These are phyloP conservation scores for Solanum etuberosum DNA, from an alignment of 257 asterid species.

Conservation along the genomic window DNA sequence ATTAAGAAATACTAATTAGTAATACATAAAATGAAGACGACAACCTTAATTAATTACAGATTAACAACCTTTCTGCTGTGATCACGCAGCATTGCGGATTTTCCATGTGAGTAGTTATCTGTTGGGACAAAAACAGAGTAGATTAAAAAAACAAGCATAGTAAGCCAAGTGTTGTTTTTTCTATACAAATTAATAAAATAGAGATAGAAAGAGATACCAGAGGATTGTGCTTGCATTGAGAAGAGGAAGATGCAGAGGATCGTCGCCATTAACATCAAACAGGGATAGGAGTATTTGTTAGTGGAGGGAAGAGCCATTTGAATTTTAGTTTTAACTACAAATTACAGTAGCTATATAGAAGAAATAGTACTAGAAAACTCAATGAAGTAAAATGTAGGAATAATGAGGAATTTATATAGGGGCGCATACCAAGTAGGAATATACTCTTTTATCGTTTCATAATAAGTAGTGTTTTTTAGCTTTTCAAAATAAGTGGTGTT, in stretches of 20 bases:
- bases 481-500: no score
- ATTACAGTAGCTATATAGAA: background rate
- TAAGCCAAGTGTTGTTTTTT: background rate
- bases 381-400: background rate
- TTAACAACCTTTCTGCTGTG: background rate
- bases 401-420: background rate
- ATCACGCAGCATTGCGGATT: background rate
- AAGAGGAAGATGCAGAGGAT: background rate
- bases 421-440: background rate
- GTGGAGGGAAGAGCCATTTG: background rate
- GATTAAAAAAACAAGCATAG: no score
- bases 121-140: background rate
- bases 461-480: no score
- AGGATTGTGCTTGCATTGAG: background rate
- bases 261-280: background rate
- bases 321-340: background rate
- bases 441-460: no score
- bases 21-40: background rate
- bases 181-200: background rate
- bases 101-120: background rate
- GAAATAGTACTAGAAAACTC: background rate
- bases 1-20: background rate
- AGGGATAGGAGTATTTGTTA: background rate
- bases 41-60: background rate
- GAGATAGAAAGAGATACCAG: background rate